A percentile compares a stretch with the other conserved stretches of the same genome.
phyloP scores from a whole-genome alignment of 2,329 filamentous ascomycete genomes.

The Alternaria sp. region DNA sequence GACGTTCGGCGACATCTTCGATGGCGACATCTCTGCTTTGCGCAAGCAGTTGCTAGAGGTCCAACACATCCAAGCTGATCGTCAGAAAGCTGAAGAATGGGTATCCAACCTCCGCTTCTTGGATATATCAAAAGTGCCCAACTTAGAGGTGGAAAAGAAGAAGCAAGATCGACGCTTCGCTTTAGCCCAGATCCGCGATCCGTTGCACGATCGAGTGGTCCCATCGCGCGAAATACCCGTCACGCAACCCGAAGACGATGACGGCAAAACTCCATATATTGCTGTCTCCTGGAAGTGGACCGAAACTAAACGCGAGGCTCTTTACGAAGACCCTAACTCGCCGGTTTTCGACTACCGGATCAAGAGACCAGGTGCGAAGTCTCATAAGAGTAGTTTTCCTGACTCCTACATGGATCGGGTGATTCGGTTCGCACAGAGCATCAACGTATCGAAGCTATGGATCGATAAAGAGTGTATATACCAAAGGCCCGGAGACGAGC shows the following conservation, averaged over 20 bases:
- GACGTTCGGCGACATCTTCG: slow-evolving; percentile 29
- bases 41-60: slow-evolving; percentile 26
- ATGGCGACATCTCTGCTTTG: slow-evolving; percentile 16
- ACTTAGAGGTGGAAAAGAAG: not conserved
- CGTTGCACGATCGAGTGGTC: not conserved
- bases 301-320: not conserved
- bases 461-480: slow-evolving; percentile 33
- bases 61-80: slow-evolving; percentile 13
- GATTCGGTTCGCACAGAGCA: slow-evolving; percentile 22
- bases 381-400: slow-evolving; percentile 26
- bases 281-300: slow-evolving; percentile 31
- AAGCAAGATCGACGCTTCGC: not conserved
- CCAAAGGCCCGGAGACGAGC: slow-evolving; percentile 20
- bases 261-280: slow-evolving; percentile 14
- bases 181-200: not conserved
- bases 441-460: slow-evolving; percentile 19
- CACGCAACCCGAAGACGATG: slow-evolving; percentile 7
- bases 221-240: not conserved
- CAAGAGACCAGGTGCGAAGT: slow-evolving; percentile 6
- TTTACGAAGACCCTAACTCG: not conserved
- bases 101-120: slow-evolving; percentile 19
- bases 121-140: slow-evolving; percentile 22
- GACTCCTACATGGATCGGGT: slow-evolving; percentile 28
- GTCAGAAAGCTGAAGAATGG: slow-evolving; percentile 21
- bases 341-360: slow-evolving; percentile 18